Evolutionary conservation across 495 filamentous ascomycete species (phyloP), one percentile per base, ranked within the genome.

Genomic region (Neurospora terricola): DNA sequence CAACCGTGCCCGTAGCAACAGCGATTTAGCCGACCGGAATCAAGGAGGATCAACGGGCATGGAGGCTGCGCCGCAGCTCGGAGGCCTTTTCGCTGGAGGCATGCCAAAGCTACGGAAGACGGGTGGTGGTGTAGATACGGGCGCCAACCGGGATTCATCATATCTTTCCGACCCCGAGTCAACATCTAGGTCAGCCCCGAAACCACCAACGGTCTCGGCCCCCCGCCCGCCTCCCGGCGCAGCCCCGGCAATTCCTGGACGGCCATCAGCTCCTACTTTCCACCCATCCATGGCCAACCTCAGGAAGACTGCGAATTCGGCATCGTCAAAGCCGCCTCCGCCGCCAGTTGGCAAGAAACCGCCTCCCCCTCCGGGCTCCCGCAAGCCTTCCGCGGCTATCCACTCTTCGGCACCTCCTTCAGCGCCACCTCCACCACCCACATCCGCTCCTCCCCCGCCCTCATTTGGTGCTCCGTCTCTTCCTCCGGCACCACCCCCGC

Each of bases 41-140:
- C 83, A 78, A 34, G 77, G 80, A 5, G 82, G 81, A 11, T 37
- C 78, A 21, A 76, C 78, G 21, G 72, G 74, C 21, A 80, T 85
- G 40, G 86, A 89, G 36, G 82, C 90, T 30, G 88, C 93, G 21
- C 93, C 94, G 38, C 96, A 98, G 79, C 80, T 99, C 40, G 94
- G 86, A 10, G 96, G 96, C 5, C 81, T 99, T 36, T 97, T 99
- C 78, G 94, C 93, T 10, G 94, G 94, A 38, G 96, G 95, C 38
- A 98, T 98, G 86, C 96, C 96, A 4, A 98, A 97, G 83, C 78
- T 99, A 75, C 90, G 91, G 80, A 97, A 94, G 82, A 90, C 92
- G 12, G 88, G 87, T 39, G 94, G 92, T 36, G 96, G 95, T 27
- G 85, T 99, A 71, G 90, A 97, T 81, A 98, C 96, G 14, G 95